These are phyloP conservation scores for Sarocladium kiliense DNA, from an alignment of 2,329 filamentous ascomycete species.

Conservation along the genomic window DNA sequence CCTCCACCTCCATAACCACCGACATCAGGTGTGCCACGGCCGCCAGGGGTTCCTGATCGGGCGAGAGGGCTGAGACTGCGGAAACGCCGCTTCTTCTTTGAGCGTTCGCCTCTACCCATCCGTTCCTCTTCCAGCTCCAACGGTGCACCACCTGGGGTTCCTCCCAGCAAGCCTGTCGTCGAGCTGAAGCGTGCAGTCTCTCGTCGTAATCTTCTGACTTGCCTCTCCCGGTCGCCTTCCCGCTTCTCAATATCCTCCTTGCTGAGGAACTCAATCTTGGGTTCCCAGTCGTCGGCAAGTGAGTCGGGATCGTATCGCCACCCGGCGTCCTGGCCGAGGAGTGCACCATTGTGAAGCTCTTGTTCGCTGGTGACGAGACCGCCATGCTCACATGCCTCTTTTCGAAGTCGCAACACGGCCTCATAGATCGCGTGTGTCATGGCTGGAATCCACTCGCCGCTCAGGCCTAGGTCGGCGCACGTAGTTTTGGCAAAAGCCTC, in stretches of 20 bases:
- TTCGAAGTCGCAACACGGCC: conserved; percentile 85
- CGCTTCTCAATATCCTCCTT: conserved; percentile 98
- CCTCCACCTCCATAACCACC: conserved; percentile 71
- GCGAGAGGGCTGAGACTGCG: conserved; percentile 78
- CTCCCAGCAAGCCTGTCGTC: conserved; percentile 73
- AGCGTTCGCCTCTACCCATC: conserved; percentile 86
- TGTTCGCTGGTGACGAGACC: conserved; percentile 67
- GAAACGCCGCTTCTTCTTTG: conserved; percentile 93
- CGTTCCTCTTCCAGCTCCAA: conserved; percentile 63
- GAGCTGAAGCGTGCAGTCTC: conserved; percentile 92
- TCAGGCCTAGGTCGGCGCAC: conserved; percentile 83
- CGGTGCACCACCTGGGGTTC: conserved; percentile 58
- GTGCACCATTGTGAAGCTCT: conserved; percentile 85
- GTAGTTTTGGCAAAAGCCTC: conserved; percentile 91
- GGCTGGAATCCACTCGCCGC: conserved; percentile 88
- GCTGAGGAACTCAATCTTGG: conserved; percentile 73
- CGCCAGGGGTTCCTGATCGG: conserved; percentile 58
- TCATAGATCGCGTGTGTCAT: conserved; percentile 98
- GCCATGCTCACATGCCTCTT: conserved; percentile 90
- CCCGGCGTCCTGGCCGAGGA: conserved; percentile 75
- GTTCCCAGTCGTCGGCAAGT: conserved; percentile 78
- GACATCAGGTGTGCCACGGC: conserved; percentile 75
- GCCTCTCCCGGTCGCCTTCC: conserved; percentile 87
- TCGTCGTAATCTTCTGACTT: conserved; percentile 77
- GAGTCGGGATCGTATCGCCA: conserved; percentile 96